These are phyloP conservation scores for Aspergillus candidus DNA, from an alignment of 2,329 filamentous ascomycete genomes.

Conservation along the genomic window DNA sequence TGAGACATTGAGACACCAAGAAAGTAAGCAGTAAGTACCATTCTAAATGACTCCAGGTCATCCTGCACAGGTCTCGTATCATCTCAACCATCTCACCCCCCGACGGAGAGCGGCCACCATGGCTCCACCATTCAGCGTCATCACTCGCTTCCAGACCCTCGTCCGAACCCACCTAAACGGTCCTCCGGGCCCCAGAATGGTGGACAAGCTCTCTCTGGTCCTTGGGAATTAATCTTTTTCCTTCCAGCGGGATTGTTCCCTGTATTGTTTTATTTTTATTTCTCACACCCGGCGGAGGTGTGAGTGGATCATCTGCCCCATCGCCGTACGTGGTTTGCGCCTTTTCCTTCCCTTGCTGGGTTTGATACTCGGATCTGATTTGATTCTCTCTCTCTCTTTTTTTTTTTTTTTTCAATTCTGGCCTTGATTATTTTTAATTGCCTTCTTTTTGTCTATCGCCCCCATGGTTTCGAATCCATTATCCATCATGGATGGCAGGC, in stretches of 20 bases:
- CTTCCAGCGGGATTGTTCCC: constrained; percentile 1
- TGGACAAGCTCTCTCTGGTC: constrained; percentile 9
- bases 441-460: neutral
- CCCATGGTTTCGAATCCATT: too few species aligned
- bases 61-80: too few species aligned
- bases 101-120: constrained; percentile 4
- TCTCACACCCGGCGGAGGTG: neutral
- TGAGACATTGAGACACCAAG: too few species aligned
- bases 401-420: constrained; percentile 10
- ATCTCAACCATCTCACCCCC: neutral
- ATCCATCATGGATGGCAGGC: too few species aligned
- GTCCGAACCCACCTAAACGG: constrained; percentile 14
- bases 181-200: constrained; percentile 12
- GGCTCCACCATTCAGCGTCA: constrained; percentile 23
- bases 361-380: constrained; percentile 2
- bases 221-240: constrained; percentile 1
- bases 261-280: constrained; percentile 8
- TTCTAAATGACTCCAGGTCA: too few species aligned
- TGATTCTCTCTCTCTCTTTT: constrained; percentile 4
- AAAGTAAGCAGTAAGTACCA: too few species aligned
- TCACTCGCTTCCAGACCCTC: constrained; percentile 24
- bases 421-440: neutral
- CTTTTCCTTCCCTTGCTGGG: constrained; percentile 6
- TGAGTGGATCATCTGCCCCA: too few species aligned
- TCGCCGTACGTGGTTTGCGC: too few species aligned